Evolutionary conservation across 1,284 basidiomycete genomes (phyloP).

Genomic region (Heterobasidion parviporum): DNA sequence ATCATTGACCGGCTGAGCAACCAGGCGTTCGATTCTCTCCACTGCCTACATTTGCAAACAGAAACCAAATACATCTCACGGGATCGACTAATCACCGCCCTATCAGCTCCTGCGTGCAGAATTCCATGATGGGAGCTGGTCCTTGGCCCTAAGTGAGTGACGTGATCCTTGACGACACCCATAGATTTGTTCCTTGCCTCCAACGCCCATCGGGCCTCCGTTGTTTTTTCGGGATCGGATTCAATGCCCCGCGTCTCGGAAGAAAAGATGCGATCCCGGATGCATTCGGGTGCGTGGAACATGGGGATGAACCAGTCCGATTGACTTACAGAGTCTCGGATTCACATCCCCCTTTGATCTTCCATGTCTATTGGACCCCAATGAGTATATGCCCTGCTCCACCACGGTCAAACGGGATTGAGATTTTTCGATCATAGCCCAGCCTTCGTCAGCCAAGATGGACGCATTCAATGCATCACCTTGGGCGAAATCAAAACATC

Average conservation of each 20-base stretch:
- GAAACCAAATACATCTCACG: background rate
- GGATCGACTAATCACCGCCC: slow-evolving; percentile 1
- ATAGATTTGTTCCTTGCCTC: background rate
- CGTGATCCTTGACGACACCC: background rate
- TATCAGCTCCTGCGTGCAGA: background rate
- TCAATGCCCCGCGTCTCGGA: background rate
- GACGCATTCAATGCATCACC: no score
- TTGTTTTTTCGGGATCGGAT: background rate
- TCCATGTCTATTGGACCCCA: no score
- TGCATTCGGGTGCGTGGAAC: no score
- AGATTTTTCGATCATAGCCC: no score
- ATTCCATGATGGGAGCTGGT: background rate
- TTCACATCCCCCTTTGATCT: no score
- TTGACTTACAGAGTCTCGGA: no score
- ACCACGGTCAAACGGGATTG: no score
- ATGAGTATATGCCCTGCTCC: no score
- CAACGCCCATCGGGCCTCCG: background rate
- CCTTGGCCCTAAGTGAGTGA: background rate
- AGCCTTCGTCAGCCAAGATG: no score
- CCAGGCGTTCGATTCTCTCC: background rate
- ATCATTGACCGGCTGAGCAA: background rate
- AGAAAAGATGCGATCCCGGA: background rate
- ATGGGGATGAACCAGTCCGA: no score
- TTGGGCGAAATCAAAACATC: no score
- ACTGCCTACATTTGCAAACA: background rate